phyloP scores from a whole-genome alignment of 176 grass and related monocot species.

The Musa beccarii region DNA sequence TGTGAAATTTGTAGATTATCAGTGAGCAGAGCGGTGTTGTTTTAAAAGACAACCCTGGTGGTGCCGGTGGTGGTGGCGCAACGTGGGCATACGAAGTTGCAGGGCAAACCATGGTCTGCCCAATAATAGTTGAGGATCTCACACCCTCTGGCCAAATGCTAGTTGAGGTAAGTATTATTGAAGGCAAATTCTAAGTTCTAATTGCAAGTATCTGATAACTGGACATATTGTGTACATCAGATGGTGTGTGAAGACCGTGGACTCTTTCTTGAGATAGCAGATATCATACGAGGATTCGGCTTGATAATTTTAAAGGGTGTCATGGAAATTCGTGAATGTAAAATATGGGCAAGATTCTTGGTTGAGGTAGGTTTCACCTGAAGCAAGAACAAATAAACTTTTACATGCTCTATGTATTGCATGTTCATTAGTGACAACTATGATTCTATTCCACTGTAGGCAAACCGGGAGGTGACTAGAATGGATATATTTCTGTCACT shows the following conservation, averaged over 20 bases:
- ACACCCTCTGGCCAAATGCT: constrained; percentile 86
- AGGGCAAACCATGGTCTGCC: constrained; percentile 95
- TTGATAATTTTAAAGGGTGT: constrained; percentile 90
- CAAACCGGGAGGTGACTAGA: constrained; percentile 85
- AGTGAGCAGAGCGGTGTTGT: constrained; percentile 76
- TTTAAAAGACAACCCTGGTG: constrained; percentile 75
- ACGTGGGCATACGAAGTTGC: constrained; percentile 99
- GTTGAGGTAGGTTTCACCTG: constrained; percentile 49
- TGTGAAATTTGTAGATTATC: constrained; percentile 54
- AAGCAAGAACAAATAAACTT: neutral
- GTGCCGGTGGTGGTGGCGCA: constrained; percentile 40
- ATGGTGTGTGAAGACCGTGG: constrained; percentile 91
- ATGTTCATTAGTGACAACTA: constrained; percentile 4
- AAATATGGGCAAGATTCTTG: constrained; percentile 93
- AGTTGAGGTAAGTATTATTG: constrained; percentile 59
- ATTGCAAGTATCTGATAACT: neutral
- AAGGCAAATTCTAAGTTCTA: neutral
- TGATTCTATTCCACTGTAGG: constrained; percentile 32
- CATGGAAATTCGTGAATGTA: constrained; percentile 84
- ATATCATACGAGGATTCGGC: constrained; percentile 86
- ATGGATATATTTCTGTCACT: constrained; percentile 99
- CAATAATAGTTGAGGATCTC: constrained; percentile 96
- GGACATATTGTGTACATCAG: constrained; percentile 24
- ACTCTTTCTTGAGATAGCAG: constrained; percentile 97
- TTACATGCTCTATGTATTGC: neutral